Conservation (phyloP, 331 rosid species). For the Saraca asoca region DNA sequence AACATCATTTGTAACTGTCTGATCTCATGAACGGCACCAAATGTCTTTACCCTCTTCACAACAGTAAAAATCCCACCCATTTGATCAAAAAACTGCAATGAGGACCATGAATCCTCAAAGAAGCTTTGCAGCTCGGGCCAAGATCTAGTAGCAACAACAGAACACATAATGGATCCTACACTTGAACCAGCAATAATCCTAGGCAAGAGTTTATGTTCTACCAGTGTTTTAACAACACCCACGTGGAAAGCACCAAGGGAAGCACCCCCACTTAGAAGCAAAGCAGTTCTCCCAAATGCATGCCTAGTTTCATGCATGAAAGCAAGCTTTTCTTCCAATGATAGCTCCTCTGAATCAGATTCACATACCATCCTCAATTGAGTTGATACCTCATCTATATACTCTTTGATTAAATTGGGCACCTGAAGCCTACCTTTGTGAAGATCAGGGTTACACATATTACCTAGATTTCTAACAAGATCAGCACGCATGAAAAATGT, state of each 20-base stretch:
- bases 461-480: conserved; percentile 87
- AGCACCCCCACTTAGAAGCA: conserved; percentile 97
- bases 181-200: conserved; percentile 97
- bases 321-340: conserved; percentile 84
- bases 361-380: conserved; percentile 93
- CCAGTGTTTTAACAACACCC: conserved; percentile 85
- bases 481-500: conserved; percentile 94
- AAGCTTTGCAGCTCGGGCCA: conserved; percentile 98
- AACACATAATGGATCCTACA: conserved; percentile 93
- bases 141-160: conserved; percentile 91
- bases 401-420: conserved; percentile 84
- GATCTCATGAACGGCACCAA: conserved; percentile 92
- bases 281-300: conserved; percentile 95
- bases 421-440: conserved; percentile 92
- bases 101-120: conserved; percentile 86
- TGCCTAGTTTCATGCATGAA: conserved; percentile 97
- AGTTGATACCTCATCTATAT: conserved; percentile 82
- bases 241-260: conserved; percentile 93
- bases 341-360: conserved; percentile 80
- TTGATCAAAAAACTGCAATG: conserved; percentile 85
- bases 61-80: conserved; percentile 91
- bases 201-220: conserved; percentile 88
- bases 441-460: conserved; percentile 91
- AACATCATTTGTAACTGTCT: conserved; percentile 88
- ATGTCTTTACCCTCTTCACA: conserved; percentile 77